Evolutionary conservation across 768 basidiomycete genomes (phyloP).

Genomic region (Macrolepiota dolichaula): DNA sequence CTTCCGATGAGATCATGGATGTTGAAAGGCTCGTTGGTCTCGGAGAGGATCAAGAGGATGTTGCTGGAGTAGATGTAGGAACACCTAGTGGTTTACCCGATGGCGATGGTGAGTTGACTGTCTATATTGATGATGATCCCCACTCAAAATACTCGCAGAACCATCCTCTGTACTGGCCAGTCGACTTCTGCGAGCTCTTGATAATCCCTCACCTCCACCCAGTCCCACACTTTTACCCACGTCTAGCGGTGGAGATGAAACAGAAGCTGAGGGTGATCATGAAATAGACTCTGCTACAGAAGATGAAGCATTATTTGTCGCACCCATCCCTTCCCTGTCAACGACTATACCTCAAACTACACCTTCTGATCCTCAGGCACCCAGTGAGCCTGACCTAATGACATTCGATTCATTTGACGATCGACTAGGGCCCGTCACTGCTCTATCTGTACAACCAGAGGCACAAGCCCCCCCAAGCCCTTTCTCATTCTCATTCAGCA

Average conservation of each 20-base stretch:
- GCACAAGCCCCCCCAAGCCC: conserved; percentile 5
- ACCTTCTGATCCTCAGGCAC: conserved; percentile 1
- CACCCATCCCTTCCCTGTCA: not conserved
- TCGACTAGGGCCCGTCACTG: not conserved
- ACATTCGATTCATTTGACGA: conserved; percentile 35
- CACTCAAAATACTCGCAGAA: conserved; percentile 33
- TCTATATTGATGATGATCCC: not conserved
- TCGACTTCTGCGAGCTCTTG: conserved; percentile 63
- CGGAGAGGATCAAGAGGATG: conserved; percentile 29
- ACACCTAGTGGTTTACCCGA: conserved; percentile 42
- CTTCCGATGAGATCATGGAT: conserved; percentile 23
- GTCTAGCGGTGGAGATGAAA: not conserved
- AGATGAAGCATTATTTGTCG: not conserved
- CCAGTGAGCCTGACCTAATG: conserved; percentile 18
- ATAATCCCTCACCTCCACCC: conserved; percentile 70
- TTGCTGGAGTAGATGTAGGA: conserved; percentile 27
- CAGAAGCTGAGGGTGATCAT: not conserved
- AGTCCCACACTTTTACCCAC: conserved; percentile 20
- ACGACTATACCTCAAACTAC: not conserved
- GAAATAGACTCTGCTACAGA: not conserved
- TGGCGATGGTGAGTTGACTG: conserved; percentile 33
- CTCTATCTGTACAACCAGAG: not conserved
- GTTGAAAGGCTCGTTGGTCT: conserved; percentile 26
- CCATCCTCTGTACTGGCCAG: conserved; percentile 66
- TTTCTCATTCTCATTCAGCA: not conserved